Base-by-base conservation (phyloP, 1,284 basidiomycete genomes). In the Pseudozyma tsukubaensis region DNA sequence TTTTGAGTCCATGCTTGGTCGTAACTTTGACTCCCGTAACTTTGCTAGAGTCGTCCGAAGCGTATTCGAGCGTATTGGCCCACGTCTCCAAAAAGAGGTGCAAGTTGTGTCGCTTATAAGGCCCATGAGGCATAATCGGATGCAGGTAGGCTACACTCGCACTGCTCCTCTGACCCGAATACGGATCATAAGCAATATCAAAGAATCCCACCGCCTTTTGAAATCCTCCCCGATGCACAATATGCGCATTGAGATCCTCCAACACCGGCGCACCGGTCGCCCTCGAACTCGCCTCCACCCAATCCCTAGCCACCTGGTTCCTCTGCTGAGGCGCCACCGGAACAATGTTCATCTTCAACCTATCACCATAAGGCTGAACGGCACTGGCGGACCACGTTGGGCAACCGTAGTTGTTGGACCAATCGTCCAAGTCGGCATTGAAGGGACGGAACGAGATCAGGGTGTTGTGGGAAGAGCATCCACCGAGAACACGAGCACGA, bases 391-490 rank as follows among this genome's bases (percentile, higher is more conserved):
- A 57, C 84, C 84, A 85, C 43, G 74, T 69, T 11, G 79, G 78
- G 58, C 82, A 83, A 18, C 73, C 83, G 52, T 78, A 67, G 55
- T 81, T 74, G 59, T 79, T 69, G 11, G 80, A 75, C 84, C 84
- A 85, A 40, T 77, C 75, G 59, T 85, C 83, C 39, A 85, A 67
- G 49, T 85, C 84, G 59, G 70, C 82, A 49, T 83, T 82, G 62
- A 85, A 84, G 11, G 84, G 84, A 24, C 83, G 72, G 75, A 85
- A 85, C 45, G 81, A 83, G 66, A 85, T 85, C 36, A 85, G 72
- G 24, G 84, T 85, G 72, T 85, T 85, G 79, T 85, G 84, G 49
- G 81, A 83, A 16, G 78, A 81, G 70, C 84, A 85, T 37, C 84
- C 84, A 32, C 84, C 84, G 12, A 85, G 75, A 10, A 85, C 84